Evolutionary conservation across 495 filamentous ascomycete species (phyloP).

Genomic region (Lophiotrema nucula): DNA sequence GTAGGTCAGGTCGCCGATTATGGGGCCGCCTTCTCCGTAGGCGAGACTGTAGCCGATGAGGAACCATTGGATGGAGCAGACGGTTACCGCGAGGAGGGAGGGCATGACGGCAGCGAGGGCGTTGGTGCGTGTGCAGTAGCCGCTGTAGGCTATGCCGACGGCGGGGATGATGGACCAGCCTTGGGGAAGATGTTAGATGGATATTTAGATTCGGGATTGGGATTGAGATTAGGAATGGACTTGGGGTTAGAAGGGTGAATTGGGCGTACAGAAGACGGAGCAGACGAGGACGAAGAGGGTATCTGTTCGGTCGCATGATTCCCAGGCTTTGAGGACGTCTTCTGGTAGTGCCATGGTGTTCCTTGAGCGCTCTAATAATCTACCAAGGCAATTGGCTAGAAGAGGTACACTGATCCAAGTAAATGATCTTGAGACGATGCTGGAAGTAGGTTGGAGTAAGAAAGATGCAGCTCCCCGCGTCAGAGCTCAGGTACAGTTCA

Average conservation of each 20-base stretch:
- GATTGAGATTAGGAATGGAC: no score
- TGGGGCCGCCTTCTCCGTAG: slow-evolving; percentile 42
- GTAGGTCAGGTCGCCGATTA: slow-evolving; percentile 46
- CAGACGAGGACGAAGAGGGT: slow-evolving; percentile 49
- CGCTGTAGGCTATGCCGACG: slow-evolving; percentile 50
- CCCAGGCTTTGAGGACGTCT: slow-evolving; percentile 32
- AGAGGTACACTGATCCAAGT: no score
- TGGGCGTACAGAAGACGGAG: slow-evolving; percentile 40
- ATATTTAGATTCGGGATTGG: no score
- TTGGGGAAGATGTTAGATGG: no score
- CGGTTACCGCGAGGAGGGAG: slow-evolving; percentile 45
- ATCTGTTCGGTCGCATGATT: slow-evolving; percentile 31
- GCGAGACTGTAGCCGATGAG: slow-evolving; percentile 48
- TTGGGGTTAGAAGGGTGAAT: background rate
- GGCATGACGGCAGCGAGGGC: slow-evolving; percentile 51
- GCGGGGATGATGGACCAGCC: slow-evolving; percentile 47
- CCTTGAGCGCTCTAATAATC: background rate
- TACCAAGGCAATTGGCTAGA: background rate
- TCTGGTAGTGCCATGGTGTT: slow-evolving; percentile 20
- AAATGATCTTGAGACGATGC: background rate
- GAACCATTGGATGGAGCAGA: slow-evolving; percentile 51
- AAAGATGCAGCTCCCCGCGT: background rate
- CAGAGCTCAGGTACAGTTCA: background rate
- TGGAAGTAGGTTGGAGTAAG: background rate
- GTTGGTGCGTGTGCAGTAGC: slow-evolving; percentile 49